Conservation (phyloP, 768 basidiomycete genomes). For the Phanerochaete sordida region DNA sequence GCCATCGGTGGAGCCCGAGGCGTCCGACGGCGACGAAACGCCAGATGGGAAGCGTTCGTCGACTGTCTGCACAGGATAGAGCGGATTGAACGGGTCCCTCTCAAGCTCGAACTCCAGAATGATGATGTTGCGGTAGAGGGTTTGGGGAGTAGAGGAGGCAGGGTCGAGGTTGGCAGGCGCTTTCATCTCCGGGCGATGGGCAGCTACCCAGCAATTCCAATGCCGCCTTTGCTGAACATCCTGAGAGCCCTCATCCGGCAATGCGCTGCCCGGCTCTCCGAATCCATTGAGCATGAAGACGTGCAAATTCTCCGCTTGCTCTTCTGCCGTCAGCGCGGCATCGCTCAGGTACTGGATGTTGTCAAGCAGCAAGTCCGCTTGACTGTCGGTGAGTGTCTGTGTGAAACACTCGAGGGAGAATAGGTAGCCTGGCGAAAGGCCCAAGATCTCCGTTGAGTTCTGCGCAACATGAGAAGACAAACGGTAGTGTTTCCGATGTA, state of each 20-base stretch:
- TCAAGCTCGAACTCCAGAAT: constrained; percentile 83
- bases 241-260: constrained; percentile 22
- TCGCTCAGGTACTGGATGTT: constrained; percentile 67
- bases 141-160: not conserved
- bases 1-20: constrained; percentile 14
- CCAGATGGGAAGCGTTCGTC: constrained; percentile 15
- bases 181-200: constrained; percentile 47
- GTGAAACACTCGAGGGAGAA: constrained; percentile 74
- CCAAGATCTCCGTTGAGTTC: constrained; percentile 75
- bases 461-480: constrained; percentile 24
- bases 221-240: constrained; percentile 33
- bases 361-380: constrained; percentile 68
- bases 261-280: constrained; percentile 59
- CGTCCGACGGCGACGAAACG: constrained; percentile 25
- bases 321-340: constrained; percentile 32
- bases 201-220: constrained; percentile 72
- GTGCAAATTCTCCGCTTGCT: constrained; percentile 51
- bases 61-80: constrained; percentile 44
- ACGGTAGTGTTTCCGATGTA: not conserved
- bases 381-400: constrained; percentile 59
- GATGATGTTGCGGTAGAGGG: constrained; percentile 38
- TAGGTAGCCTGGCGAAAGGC: constrained; percentile 65
- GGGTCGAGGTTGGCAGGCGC: constrained; percentile 16
- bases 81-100: constrained; percentile 62
- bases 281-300: constrained; percentile 70